Evolutionary conservation across 306 rosid species (phyloP).

Genomic region (Sechiopsis laciniata): DNA sequence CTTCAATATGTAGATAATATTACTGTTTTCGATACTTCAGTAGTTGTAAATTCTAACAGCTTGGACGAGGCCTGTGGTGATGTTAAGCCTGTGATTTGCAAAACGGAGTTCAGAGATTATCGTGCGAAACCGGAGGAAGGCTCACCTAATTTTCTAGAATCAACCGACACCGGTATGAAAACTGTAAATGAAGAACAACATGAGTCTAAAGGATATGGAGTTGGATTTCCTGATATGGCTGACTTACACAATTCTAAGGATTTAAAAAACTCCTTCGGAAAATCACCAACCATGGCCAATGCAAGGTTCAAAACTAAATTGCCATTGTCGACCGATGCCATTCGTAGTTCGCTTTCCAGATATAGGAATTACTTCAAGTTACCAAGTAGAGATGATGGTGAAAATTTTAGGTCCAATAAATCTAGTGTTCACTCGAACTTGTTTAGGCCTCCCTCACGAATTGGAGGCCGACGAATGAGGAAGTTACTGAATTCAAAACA

Average conservation of each 20-base stretch:
- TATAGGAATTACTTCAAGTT: constrained; percentile 54
- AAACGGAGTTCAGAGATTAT: constrained; percentile 17
- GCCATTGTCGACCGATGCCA: constrained; percentile 35
- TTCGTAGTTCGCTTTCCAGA: constrained; percentile 51
- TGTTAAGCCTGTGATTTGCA: constrained; percentile 38
- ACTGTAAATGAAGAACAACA: constrained; percentile 32
- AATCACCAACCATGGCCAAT: constrained; percentile 35
- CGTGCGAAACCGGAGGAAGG: constrained; percentile 38
- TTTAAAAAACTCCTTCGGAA: constrained; percentile 34
- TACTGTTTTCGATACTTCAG: constrained; percentile 41
- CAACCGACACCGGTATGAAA: constrained; percentile 41
- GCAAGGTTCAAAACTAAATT: constrained; percentile 37
- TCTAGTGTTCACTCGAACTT: constrained; percentile 51
- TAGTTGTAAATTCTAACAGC: constrained; percentile 34
- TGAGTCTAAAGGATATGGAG: constrained; percentile 32
- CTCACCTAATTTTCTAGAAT: constrained; percentile 35
- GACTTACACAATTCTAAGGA: constrained; percentile 44
- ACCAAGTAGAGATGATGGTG: constrained; percentile 86
- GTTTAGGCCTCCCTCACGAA: constrained; percentile 43
- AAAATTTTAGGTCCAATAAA: constrained; percentile 59
- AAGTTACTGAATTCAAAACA: constrained; percentile 54
- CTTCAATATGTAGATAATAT: constrained; percentile 31
- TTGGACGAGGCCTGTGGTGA: constrained; percentile 33
- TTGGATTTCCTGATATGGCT: constrained; percentile 32
- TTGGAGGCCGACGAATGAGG: constrained; percentile 60